phyloP scores from a whole-genome alignment of 148 eudicot species.

The Limonium bicolor region DNA sequence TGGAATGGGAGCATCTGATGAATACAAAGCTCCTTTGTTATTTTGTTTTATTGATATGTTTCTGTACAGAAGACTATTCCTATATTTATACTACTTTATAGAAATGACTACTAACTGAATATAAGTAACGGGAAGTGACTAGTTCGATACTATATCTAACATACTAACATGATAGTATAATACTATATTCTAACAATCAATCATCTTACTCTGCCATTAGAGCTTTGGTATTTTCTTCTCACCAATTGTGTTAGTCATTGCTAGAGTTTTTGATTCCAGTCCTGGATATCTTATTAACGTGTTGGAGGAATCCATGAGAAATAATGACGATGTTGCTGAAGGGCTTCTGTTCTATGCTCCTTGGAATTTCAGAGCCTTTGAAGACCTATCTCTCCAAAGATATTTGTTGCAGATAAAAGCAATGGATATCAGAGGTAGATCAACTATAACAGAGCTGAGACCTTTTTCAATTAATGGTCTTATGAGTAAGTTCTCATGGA shows the following conservation, averaged over 20 bases:
- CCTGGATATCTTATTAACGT: slow-evolving; percentile 31
- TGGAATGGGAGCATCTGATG: too few species aligned
- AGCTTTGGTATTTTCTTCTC: slow-evolving; percentile 70
- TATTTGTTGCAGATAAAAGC: slow-evolving; percentile 80
- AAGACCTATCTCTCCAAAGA: slow-evolving; percentile 59
- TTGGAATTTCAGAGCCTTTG: slow-evolving; percentile 67
- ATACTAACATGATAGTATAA: too few species aligned
- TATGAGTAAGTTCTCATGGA: slow-evolving; percentile 42
- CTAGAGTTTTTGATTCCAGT: slow-evolving; percentile 56
- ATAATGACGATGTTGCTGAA: slow-evolving; percentile 16
- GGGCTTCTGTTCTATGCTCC: slow-evolving; percentile 45
- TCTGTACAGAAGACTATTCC: too few species aligned
- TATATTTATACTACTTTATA: too few species aligned
- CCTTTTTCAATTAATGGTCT: slow-evolving; percentile 73
- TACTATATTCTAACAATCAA: too few species aligned
- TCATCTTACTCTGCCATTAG: slow-evolving; percentile 34
- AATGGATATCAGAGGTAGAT: slow-evolving; percentile 35
- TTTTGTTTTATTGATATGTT: too few species aligned
- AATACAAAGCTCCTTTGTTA: too few species aligned
- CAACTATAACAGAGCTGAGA: slow-evolving; percentile 39
- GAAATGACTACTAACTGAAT: too few species aligned
- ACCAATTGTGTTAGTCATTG: slow-evolving; percentile 52
- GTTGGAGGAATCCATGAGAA: slow-evolving; percentile 51
- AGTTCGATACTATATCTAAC: too few species aligned
- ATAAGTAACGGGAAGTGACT: too few species aligned